Percentiles rank a stretch among this genome's conserved stretches.
These are phyloP conservation scores for Onygenales sp. DNA, from an alignment of 2,329 filamentous ascomycete species.

Conservation along the genomic window DNA sequence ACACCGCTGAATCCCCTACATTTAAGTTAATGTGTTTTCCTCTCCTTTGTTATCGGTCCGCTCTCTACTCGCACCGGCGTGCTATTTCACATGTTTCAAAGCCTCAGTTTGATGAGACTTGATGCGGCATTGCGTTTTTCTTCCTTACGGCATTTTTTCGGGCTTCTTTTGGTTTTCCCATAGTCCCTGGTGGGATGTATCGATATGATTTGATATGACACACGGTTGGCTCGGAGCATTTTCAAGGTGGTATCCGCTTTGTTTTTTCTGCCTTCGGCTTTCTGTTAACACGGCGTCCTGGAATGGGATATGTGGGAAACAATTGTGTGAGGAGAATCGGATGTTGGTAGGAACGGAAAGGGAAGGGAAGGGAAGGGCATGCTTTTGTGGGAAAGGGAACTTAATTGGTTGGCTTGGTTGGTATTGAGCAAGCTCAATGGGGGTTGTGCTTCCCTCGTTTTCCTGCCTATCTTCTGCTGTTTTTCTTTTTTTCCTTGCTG, in stretches of 20 bases:
- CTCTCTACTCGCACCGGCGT: not conserved
- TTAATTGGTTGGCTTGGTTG: not conserved
- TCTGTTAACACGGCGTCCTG: constrained; percentile 1
- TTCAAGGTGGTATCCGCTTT: not conserved
- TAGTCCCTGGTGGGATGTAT: not conserved
- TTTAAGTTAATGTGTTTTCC: not conserved
- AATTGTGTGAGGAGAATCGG: constrained; percentile 1
- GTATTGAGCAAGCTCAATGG: not conserved
- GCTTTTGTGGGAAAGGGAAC: not conserved
- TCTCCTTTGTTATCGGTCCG: not conserved
- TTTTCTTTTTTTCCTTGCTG: not conserved
- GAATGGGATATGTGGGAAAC: not conserved
- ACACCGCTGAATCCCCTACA: too few relatives aligned
- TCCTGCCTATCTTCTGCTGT: not conserved
- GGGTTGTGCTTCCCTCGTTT: not conserved
- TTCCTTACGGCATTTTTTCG: not conserved
- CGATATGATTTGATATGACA: constrained; percentile 4
- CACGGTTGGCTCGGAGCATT: constrained; percentile 1
- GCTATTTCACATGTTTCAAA: not conserved
- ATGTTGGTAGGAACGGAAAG: not conserved
- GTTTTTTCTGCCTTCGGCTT: not conserved
- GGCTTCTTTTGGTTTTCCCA: not conserved
- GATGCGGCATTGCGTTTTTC: not conserved
- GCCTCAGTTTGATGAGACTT: not conserved
- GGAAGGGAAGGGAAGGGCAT: not conserved